A percentile compares a stretch with the other conserved stretches of the same genome.
Evolutionary conservation across 495 filamentous ascomycete species (phyloP).

Genomic region (Usnea hakonensis): DNA sequence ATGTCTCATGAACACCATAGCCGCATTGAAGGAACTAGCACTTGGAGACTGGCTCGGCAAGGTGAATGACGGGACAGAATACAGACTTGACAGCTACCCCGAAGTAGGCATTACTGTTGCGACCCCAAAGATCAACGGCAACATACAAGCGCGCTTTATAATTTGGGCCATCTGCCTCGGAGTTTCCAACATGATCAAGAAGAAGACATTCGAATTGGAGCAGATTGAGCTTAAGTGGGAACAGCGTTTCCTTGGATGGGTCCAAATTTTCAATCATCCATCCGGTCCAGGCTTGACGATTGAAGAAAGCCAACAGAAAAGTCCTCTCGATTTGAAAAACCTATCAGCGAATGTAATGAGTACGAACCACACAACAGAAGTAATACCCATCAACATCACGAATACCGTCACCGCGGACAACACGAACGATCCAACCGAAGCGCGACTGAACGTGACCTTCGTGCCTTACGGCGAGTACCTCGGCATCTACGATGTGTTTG

Average conservation of each 20-base stretch:
- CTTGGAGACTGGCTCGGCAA: not conserved
- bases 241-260: not conserved
- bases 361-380: too few relatives aligned
- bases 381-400: not conserved
- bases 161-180: not conserved
- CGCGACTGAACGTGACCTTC: not conserved
- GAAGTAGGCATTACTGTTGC: not conserved
- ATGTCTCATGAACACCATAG: not conserved
- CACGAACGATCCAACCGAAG: not conserved
- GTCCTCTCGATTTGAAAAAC: not conserved
- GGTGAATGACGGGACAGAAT: not conserved
- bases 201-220: constrained; percentile 4
- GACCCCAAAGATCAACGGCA: not conserved
- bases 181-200: not conserved
- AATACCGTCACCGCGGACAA: not conserved
- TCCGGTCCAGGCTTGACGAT: not conserved
- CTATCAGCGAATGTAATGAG: not conserved
- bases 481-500: constrained; percentile 5
- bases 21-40: constrained; percentile 1
- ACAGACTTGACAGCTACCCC: not conserved
- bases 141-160: not conserved
- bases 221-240: not conserved
- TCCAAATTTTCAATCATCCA: constrained; percentile 1
- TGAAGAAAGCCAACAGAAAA: not conserved
- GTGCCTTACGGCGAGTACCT: not conserved